These are phyloP conservation scores for Phytophthora syringae DNA, from an alignment of 352 stramenopile genomes.

Conservation along the genomic window DNA sequence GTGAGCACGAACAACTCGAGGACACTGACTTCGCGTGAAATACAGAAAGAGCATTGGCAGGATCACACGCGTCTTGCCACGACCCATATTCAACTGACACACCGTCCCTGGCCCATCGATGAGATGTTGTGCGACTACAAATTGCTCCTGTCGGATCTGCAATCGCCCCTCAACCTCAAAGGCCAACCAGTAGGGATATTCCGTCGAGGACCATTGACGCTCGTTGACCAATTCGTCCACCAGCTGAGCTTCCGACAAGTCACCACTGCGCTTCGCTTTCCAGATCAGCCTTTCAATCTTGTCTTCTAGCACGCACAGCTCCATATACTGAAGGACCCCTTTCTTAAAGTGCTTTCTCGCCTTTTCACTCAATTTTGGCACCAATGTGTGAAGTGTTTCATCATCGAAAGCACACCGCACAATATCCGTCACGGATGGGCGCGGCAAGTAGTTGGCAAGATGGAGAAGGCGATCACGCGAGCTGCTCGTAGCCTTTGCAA, in stretches of 20 bases:
- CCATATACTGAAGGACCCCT: conserved; percentile 42
- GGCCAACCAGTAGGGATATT: conserved; percentile 84
- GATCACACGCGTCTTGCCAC: conserved; percentile 91
- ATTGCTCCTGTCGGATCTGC: conserved; percentile 87
- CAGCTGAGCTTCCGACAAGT: conserved; percentile 35
- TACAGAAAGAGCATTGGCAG: conserved; percentile 89
- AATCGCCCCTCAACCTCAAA: conserved; percentile 87
- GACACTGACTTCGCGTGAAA: conserved; percentile 34
- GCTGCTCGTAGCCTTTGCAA: conserved; percentile 11
- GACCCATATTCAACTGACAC: conserved; percentile 89
- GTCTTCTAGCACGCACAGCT: conserved; percentile 82
- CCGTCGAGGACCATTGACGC: conserved; percentile 51
- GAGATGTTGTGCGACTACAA: conserved; percentile 74
- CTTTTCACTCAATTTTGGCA: conserved; percentile 28
- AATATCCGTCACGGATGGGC: conserved; percentile 45
- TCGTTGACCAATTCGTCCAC: conserved; percentile 61
- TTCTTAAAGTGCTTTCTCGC: conserved; percentile 28
- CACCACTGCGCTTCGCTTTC: conserved; percentile 2
- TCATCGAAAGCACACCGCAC: conserved; percentile 46
- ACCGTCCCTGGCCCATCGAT: conserved; percentile 68
- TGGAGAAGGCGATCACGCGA: conserved; percentile 23
- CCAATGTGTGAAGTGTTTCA: conserved; percentile 36
- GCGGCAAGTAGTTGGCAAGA: conserved; percentile 30
- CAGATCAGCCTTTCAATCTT: conserved; percentile 57
- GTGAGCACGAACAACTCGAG: conserved; percentile 55